Evolutionary conservation across 805 yeast species (phyloP), one percentile per base, ranked within the genome.

Genomic region (Hanseniaspora thailandica): DNA sequence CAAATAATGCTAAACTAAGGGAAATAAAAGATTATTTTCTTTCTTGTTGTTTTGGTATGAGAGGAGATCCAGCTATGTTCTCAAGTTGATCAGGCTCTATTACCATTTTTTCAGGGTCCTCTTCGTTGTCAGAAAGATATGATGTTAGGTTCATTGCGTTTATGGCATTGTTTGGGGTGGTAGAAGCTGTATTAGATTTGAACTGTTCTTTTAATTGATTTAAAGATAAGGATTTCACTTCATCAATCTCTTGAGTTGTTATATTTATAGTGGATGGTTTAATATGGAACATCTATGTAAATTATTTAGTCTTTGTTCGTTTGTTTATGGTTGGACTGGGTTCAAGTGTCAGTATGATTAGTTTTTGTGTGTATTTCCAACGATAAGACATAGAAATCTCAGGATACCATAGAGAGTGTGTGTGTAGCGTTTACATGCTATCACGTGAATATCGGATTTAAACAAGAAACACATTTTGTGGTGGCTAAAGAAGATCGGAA

Each of bases 1-100:
- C 44, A 57, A 19, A 58, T 52, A 28, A 58, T 58, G n/a, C n/a
- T n/a, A n/a, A n/a, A n/a, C n/a, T n/a, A 30, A 63, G 61, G 59
- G 34, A 58, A 17, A 44, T 28, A n/a, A 56, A 58, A 28, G 52
- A 54, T 26, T 43, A 28, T 12, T 28, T 8, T 5, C 5, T 38
- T 38, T 38, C n/a, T 7, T 38, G 5, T 38, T 17, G 13, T 20
- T 20, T 36, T 2, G 41, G 41, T 15, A 38, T 22, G 15, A 38
- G 25, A 38, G 41, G 41, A 4, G 41, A 38, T 38, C 6, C 25
- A 15, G 41, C 28, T 3, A 12, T 13, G 9, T 38, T 38, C 13
- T 38, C 41, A 15, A 20, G 4, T 22, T 38, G 41, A 20, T 22
- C 40, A 13, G 17, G 13, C 25, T 36, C 40, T 12, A 19, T 15